A percentile compares a stretch with the other conserved stretches of the same genome.
These are phyloP conservation scores for Fusarium sp. DNA, from an alignment of 2,329 filamentous ascomycete species.

Conservation along the genomic window DNA sequence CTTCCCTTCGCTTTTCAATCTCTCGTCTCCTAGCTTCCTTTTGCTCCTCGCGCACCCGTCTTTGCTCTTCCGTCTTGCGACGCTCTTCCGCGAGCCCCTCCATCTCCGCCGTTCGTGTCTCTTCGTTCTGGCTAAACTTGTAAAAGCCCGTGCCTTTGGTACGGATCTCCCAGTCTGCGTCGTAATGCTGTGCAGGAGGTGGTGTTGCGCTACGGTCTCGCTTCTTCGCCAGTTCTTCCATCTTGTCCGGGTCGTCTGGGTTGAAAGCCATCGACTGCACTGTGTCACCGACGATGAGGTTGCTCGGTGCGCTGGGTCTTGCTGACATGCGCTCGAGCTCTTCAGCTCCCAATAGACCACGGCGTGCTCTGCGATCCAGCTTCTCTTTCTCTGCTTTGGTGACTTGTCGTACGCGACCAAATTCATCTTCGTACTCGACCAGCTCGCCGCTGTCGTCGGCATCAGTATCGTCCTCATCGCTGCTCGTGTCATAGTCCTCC, in stretches of 20 bases:
- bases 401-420: conserved; percentile 83
- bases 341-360: conserved; percentile 68
- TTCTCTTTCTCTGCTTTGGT: conserved; percentile 78
- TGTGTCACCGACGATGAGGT: conserved; percentile 87
- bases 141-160: conserved; percentile 94
- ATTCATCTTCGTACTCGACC: conserved; percentile 93
- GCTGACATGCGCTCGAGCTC: conserved; percentile 80
- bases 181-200: conserved; percentile 86
- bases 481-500: conserved; percentile 71
- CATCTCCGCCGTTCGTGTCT: conserved; percentile 79
- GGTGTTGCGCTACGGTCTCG: conserved; percentile 86
- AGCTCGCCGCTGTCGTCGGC: conserved; percentile 69
- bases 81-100: conserved; percentile 77
- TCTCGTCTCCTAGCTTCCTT: conserved; percentile 72
- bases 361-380: conserved; percentile 68
- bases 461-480: conserved; percentile 59
- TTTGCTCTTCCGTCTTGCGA: conserved; percentile 75
- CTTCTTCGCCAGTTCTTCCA: conserved; percentile 83
- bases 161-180: conserved; percentile 85
- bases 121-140: conserved; percentile 85
- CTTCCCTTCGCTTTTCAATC: conserved; percentile 74
- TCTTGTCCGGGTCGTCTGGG: conserved; percentile 78
- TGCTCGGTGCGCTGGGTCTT: conserved; percentile 74
- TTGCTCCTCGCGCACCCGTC: conserved; percentile 69
- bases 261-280: conserved; percentile 89